Evolutionary conservation across 2,329 filamentous ascomycete species (phyloP).

Genomic region (Trichoderma afroharzianum): DNA sequence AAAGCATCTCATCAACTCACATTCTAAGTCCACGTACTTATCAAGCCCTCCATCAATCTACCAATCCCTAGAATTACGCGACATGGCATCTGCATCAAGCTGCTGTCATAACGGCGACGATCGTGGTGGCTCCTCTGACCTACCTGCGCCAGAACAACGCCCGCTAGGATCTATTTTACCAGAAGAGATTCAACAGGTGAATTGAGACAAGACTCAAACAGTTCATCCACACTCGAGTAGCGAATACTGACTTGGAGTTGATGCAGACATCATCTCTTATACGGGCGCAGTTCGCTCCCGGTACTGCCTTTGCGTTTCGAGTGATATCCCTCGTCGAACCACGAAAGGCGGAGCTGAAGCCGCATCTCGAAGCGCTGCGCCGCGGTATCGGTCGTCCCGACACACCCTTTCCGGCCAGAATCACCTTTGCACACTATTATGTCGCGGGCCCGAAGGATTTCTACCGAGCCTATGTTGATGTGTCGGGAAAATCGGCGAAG

Average conservation of each 20-base stretch:
- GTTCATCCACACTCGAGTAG: neutral
- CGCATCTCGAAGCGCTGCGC: neutral
- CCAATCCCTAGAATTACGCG: neutral
- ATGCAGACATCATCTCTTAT: neutral
- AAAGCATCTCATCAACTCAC: neutral
- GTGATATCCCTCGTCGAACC: neutral
- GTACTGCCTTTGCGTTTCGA: neutral
- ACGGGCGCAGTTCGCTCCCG: neutral
- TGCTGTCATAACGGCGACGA: neutral
- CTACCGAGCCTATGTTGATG: neutral
- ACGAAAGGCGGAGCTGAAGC: neutral
- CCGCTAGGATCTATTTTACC: neutral
- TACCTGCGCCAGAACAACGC: neutral
- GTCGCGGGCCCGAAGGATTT: neutral
- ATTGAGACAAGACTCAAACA: neutral
- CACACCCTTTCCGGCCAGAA: neutral
- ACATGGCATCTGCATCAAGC: neutral
- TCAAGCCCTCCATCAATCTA: neutral
- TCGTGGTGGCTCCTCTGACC: neutral
- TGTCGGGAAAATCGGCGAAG: neutral
- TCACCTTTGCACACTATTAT: neutral
- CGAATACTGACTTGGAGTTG: neutral
- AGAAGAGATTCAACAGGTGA: neutral
- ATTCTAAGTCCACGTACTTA: neutral
- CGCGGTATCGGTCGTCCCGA: neutral